A percentile compares a stretch with the other conserved stretches of the same genome.
Evolutionary conservation across 2,329 filamentous ascomycete genomes (phyloP).

Genomic region (Alternaria alternata): DNA sequence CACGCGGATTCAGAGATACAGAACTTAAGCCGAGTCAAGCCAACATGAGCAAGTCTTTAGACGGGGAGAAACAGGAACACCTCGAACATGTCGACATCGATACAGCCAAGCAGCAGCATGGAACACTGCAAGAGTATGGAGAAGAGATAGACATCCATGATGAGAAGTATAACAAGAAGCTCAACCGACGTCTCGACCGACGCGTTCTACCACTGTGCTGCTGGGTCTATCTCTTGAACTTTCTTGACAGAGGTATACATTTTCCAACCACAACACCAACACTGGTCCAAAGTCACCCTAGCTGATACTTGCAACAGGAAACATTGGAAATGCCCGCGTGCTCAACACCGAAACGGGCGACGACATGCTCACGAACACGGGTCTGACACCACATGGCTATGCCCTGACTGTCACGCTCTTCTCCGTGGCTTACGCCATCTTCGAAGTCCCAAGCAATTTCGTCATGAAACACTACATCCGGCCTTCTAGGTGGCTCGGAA

Average conservation of each 20-base stretch:
- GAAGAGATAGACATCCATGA: slow-evolving; percentile 4
- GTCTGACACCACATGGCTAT: slow-evolving; percentile 62
- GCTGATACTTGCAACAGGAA: not conserved
- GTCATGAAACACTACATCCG: slow-evolving; percentile 62
- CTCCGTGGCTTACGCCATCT: slow-evolving; percentile 44
- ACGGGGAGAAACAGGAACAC: not conserved
- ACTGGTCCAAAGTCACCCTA: not conserved
- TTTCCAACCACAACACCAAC: not conserved
- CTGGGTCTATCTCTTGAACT: slow-evolving; percentile 11
- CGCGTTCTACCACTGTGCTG: slow-evolving; percentile 8
- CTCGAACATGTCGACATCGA: not conserved
- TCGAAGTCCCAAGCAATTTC: slow-evolving; percentile 64
- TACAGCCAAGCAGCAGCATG: not conserved
- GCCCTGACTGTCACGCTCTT: slow-evolving; percentile 54
- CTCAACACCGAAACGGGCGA: slow-evolving; percentile 67
- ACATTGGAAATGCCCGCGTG: slow-evolving; percentile 71
- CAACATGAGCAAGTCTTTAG: slow-evolving; percentile 1
- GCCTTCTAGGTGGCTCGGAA: slow-evolving; percentile 44
- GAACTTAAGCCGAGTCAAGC: not conserved
- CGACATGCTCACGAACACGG: slow-evolving; percentile 68
- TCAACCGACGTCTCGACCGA: slow-evolving; percentile 6
- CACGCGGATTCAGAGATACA: not conserved
- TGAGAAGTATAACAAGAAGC: slow-evolving; percentile 6
- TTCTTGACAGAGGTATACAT: slow-evolving; percentile 3
- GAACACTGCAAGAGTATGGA: not conserved